A percentile compares a stretch with the other conserved stretches of the same genome.
phyloP scores from a whole-genome alignment of 345 rosid genomes.

The Kernera saxatilis region DNA sequence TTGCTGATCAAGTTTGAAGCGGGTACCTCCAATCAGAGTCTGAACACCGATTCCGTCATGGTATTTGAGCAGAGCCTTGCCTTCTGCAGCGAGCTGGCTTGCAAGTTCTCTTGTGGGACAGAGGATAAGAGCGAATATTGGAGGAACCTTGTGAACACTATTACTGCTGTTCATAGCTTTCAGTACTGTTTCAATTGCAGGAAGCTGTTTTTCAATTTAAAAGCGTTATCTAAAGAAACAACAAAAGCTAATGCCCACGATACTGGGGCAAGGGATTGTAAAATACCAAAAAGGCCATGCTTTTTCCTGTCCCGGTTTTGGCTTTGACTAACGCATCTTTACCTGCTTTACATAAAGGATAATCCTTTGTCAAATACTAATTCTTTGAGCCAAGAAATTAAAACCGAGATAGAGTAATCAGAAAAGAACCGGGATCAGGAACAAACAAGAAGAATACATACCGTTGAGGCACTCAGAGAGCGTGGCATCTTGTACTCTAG shows the following conservation, averaged over 20 bases:
- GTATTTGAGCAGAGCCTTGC: constrained; percentile 72
- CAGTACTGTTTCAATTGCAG: constrained; percentile 97
- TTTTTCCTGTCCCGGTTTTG: constrained; percentile 89
- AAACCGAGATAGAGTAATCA: background rate
- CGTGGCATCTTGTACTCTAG: constrained; percentile 82
- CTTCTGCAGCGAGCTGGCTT: constrained; percentile 94
- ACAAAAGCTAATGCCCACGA: constrained; percentile 4
- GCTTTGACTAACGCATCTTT: constrained; percentile 91
- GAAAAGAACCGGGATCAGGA: background rate
- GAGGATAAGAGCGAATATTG: constrained; percentile 63
- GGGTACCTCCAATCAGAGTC: constrained; percentile 88
- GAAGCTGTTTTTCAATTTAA: constrained; percentile 80
- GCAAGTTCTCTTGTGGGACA: constrained; percentile 97
- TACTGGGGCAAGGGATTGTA: constrained; percentile 8
- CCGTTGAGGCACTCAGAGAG: constrained; percentile 74
- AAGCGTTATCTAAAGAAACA: constrained; percentile 31
- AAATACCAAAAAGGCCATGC: constrained; percentile 82
- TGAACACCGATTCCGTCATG: constrained; percentile 81
- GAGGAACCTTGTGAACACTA: constrained; percentile 38
- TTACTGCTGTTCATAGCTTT: constrained; percentile 44
- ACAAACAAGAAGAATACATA: constrained; percentile 11
- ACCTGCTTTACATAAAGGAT: constrained; percentile 45
- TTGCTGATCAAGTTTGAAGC: constrained; percentile 88
- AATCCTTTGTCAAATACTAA: constrained; percentile 10
- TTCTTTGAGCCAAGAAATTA: background rate